Conservation (phyloP, 2,329 filamentous ascomycete genomes). For the Xylaria sp. region DNA sequence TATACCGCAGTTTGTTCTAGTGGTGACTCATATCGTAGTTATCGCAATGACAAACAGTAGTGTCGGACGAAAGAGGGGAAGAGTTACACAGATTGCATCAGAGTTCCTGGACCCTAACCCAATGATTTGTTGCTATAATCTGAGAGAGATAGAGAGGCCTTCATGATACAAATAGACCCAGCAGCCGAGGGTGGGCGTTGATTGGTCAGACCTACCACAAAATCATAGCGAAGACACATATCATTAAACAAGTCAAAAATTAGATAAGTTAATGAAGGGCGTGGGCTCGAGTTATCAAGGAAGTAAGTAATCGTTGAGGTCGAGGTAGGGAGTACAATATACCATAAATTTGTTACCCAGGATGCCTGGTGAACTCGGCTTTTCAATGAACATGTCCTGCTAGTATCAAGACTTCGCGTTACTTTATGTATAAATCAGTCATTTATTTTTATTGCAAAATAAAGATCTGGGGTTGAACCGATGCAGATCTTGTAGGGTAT, state of each 20-base stretch:
- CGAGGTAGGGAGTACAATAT: neutral
- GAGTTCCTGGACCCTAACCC: too few relatives aligned
- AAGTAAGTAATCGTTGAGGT: neutral
- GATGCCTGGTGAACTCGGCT: neutral
- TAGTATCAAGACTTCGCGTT: neutral
- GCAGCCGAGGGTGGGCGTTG: constrained; percentile 29
- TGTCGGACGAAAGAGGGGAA: neutral
- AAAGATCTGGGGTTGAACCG: constrained; percentile 33
- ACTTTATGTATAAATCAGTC: constrained; percentile 1
- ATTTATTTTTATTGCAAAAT: neutral
- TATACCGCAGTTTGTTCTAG: neutral
- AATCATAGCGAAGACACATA: neutral
- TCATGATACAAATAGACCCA: neutral
- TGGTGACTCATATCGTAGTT: neutral
- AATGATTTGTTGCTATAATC: too few relatives aligned
- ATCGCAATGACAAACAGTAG: neutral
- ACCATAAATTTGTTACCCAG: too few relatives aligned
- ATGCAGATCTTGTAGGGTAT: constrained; percentile 32
- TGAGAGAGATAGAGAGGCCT: neutral
- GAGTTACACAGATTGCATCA: neutral
- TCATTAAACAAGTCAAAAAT: neutral
- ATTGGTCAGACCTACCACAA: neutral
- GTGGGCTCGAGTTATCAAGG: neutral
- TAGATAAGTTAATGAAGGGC: too few relatives aligned
- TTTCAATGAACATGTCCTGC: neutral